Evolutionary conservation across 2,329 filamentous ascomycete species (phyloP).

Genomic region (Pezicula neosporulosa): DNA sequence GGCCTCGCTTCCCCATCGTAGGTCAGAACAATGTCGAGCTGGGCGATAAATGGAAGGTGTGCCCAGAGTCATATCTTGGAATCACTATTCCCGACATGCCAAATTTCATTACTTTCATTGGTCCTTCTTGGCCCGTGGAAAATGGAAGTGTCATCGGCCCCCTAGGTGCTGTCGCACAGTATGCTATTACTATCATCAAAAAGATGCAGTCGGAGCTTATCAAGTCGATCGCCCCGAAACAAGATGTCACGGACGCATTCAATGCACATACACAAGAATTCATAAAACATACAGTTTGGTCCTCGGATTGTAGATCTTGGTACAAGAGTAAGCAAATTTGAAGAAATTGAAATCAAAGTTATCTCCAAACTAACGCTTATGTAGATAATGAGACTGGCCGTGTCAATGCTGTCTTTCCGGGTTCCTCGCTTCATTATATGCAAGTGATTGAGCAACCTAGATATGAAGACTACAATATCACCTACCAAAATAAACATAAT

Average conservation of each 20-base stretch:
- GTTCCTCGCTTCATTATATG: slow-evolving; percentile 45
- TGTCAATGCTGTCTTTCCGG: slow-evolving; percentile 46
- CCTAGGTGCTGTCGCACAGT: slow-evolving; percentile 13
- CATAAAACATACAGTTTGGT: slow-evolving; percentile 51
- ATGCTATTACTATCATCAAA: slow-evolving; percentile 22
- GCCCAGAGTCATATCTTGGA: slow-evolving; percentile 22
- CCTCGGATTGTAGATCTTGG: slow-evolving; percentile 29
- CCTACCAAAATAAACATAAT: slow-evolving; percentile 27
- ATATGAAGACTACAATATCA: slow-evolving; percentile 42
- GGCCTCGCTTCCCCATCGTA: slow-evolving; percentile 23
- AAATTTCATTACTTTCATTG: slow-evolving; percentile 24
- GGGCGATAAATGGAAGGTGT: slow-evolving; percentile 25
- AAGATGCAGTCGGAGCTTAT: slow-evolving; percentile 44
- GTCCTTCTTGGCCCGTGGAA: slow-evolving; percentile 21
- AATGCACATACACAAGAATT: slow-evolving; percentile 45
- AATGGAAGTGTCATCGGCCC: slow-evolving; percentile 22
- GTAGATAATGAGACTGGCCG: slow-evolving; percentile 40
- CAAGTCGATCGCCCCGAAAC: slow-evolving; percentile 40
- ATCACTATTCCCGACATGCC: slow-evolving; percentile 21
- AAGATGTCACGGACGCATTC: slow-evolving; percentile 46
- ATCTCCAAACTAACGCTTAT: neutral
- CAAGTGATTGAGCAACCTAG: slow-evolving; percentile 36
- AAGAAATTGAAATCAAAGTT: neutral
- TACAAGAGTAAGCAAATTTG: slow-evolving; percentile 15
- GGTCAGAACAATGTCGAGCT: slow-evolving; percentile 20